Evolutionary conservation across 2,329 filamentous ascomycete genomes (phyloP), one percentile per base, ranked within the genome.

Genomic region (Neobulgaria alba): DNA sequence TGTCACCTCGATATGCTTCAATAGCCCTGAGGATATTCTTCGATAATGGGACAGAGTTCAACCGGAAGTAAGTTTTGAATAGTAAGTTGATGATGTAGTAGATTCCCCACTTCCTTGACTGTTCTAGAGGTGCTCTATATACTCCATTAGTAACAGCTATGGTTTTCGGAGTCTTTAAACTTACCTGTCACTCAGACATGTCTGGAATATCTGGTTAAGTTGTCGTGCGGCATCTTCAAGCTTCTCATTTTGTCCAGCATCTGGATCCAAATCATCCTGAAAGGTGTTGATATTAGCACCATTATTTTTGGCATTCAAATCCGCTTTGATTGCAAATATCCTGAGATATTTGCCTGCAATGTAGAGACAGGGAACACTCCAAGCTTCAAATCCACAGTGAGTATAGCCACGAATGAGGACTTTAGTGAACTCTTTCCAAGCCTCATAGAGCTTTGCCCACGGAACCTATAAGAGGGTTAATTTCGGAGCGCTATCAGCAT

Each of bases 41-140:
- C 14, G 82, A 94, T 15, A 96, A 69, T n/a, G 79, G 80, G 42
- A 93, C 82, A 23, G 84, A 85, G 64, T 94, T 95, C 48, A 96
- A 71, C 67, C 86, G 93, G 69, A 98, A 98, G 63, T 96, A 95
- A 1, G 89, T 96, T 65, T 96, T 96, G 76, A 98, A 98, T 10
- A 95, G 71, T 5, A 98, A 73, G 59, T 95, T 96, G 57, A 89
- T 87, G 50, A 90, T 82, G 61, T 88, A 89, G 67, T 98, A 98
- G 35, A 95, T 85, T 5, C 87, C 93, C 92, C 92, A 98, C 75
- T 96, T 98, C 40, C 92, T 79, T 7, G 90, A 95, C 55, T 94
- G 84, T 57, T 88, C 79, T 33, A 95, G 68, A 10, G 84, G 79
- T 46, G 85, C 84, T 63, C 86, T 90, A 55, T 39, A 33, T 7